These are phyloP conservation scores for Mortierella antarctica DNA, from an alignment of 192 early-diverging fungal species.

Conservation along the genomic window DNA sequence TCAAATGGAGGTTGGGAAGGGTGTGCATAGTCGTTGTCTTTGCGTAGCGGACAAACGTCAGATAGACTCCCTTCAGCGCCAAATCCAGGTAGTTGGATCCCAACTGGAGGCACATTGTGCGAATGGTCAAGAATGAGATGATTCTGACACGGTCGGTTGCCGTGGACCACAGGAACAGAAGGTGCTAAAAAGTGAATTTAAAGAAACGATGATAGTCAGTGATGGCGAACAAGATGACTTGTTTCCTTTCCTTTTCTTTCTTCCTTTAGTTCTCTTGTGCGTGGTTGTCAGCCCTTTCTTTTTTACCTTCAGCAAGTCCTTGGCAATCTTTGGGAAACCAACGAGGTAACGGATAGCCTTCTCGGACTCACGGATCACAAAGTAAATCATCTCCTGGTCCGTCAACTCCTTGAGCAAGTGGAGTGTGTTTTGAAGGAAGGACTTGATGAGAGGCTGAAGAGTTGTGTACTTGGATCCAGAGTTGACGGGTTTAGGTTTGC, in stretches of 20 bases:
- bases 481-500: constrained; percentile 52
- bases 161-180: constrained; percentile 71
- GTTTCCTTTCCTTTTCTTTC: neutral
- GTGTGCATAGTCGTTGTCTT: constrained; percentile 84
- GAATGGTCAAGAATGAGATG: constrained; percentile 85
- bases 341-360: constrained; percentile 79
- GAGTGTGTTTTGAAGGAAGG: constrained; percentile 80
- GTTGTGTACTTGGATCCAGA: constrained; percentile 74
- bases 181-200: constrained; percentile 41
- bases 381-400: constrained; percentile 84
- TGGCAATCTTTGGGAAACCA: constrained; percentile 83
- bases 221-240: neutral
- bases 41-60: constrained; percentile 82
- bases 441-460: constrained; percentile 82
- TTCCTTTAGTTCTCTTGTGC: neutral
- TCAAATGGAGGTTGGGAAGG: constrained; percentile 86
- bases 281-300: neutral
- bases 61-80: constrained; percentile 82
- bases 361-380: constrained; percentile 86
- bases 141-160: constrained; percentile 71
- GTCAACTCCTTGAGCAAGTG: constrained; percentile 86
- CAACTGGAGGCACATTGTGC: constrained; percentile 62
- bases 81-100: constrained; percentile 33
- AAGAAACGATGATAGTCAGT: neutral
- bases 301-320: constrained; percentile 82